phyloP scores from a whole-genome alignment of 352 stramenopile genomes.

The Phytophthora ramorum region DNA sequence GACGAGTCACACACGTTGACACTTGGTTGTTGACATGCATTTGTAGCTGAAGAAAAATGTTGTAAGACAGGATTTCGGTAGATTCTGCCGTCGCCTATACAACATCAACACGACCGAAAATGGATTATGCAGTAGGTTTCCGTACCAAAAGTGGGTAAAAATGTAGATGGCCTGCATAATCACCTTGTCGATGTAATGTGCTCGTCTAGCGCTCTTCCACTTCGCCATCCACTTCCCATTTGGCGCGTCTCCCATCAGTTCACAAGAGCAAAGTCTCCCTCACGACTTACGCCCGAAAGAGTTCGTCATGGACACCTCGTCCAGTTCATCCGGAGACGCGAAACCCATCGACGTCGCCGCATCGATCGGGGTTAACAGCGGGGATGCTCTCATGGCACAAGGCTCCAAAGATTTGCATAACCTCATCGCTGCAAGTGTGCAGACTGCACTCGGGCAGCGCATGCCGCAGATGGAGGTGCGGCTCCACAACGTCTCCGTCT shows the following conservation, averaged over 20 bases:
- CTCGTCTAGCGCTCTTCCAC: not conserved
- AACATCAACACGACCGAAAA: too few relatives aligned
- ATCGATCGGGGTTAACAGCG: slow-evolving; percentile 13
- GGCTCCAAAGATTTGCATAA: slow-evolving; percentile 25
- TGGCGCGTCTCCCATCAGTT: not conserved
- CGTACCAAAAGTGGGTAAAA: not conserved
- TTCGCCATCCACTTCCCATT: not conserved
- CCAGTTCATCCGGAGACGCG: not conserved
- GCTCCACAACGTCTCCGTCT: slow-evolving; percentile 38
- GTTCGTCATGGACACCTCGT: not conserved
- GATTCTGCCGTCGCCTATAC: not conserved
- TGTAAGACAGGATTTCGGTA: not conserved
- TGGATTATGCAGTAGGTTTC: not conserved
- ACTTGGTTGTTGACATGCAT: too few relatives aligned
- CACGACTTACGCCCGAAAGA: not conserved
- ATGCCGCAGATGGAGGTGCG: slow-evolving; percentile 45
- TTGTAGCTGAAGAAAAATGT: not conserved
- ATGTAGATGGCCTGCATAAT: not conserved
- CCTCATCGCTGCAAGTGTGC: slow-evolving; percentile 16
- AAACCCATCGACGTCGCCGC: not conserved
- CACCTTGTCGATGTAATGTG: not conserved
- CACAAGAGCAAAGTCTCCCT: not conserved
- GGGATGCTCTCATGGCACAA: slow-evolving; percentile 11
- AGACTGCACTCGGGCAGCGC: slow-evolving; percentile 20
- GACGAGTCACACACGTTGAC: not conserved